A percentile compares a stretch with the other conserved stretches of the same genome.
Conservation (phyloP, 2,329 filamentous ascomycete genomes). For the Fonsecaea multimorphosa region DNA sequence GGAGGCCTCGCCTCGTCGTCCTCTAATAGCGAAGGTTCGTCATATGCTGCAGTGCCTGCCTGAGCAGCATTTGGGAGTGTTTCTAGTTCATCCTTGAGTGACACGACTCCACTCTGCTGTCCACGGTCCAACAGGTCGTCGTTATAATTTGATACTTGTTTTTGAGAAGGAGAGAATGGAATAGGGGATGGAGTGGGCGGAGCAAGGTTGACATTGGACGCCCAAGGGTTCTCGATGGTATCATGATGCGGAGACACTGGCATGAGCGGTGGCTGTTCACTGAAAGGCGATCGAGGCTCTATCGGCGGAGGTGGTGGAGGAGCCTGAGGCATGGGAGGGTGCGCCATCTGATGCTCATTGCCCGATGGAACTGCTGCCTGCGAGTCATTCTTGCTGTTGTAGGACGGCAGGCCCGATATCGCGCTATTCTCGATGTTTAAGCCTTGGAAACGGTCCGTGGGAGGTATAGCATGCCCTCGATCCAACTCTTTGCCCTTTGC, state of each 20-base stretch:
- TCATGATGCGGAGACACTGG: constrained; percentile 26
- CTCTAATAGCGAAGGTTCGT: constrained; percentile 36
- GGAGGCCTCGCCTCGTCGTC: constrained; percentile 35
- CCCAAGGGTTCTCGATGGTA: constrained; percentile 35
- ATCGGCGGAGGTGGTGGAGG: constrained; percentile 32
- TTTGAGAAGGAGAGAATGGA: constrained; percentile 35
- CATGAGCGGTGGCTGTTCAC: constrained; percentile 32
- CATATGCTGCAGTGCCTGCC: background rate
- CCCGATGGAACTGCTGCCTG: constrained; percentile 20
- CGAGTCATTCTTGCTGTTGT: constrained; percentile 4
- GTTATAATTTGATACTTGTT: constrained; percentile 31
- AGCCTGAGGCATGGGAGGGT: constrained; percentile 32
- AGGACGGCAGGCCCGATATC: constrained; percentile 12
- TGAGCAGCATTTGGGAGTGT: constrained; percentile 28
- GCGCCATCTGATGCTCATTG: constrained; percentile 7
- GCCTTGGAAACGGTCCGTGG: constrained; percentile 16
- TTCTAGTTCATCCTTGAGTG: constrained; percentile 28
- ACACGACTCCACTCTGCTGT: constrained; percentile 29
- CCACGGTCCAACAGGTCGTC: constrained; percentile 35
- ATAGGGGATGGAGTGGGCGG: constrained; percentile 31
- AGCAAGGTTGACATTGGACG: constrained; percentile 19
- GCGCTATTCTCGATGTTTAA: constrained; percentile 10
- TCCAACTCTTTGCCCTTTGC: constrained; percentile 29
- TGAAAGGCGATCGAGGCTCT: constrained; percentile 30
- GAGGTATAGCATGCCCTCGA: constrained; percentile 13